Conservation (phyloP, 345 rosid species). For the Eucalyptus melliodora region DNA sequence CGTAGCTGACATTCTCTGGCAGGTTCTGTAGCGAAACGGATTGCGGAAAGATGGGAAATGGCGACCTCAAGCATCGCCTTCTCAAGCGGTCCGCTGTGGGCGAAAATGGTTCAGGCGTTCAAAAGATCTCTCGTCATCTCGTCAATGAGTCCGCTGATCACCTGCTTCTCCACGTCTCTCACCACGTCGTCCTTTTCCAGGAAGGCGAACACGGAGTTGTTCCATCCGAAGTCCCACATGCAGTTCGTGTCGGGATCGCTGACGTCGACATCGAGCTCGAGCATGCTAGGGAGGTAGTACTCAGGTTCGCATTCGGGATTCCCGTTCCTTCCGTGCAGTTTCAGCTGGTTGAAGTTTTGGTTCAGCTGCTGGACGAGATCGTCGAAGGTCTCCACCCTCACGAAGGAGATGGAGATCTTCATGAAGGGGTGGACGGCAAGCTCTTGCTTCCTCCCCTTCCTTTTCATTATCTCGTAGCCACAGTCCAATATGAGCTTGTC, state of each 20-base stretch:
- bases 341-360: constrained; percentile 43
- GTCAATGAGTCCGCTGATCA: constrained; percentile 54
- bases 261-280: constrained; percentile 44
- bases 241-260: constrained; percentile 55
- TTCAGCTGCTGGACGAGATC: constrained; percentile 46
- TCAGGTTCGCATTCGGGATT: constrained; percentile 21
- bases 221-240: constrained; percentile 93
- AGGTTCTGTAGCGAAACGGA: background rate
- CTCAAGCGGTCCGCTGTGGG: background rate
- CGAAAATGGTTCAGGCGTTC: background rate
- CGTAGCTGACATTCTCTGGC: background rate
- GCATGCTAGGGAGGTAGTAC: constrained; percentile 51
- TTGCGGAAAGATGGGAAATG: background rate
- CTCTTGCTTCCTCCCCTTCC: constrained; percentile 71
- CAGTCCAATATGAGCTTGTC: constrained; percentile 58
- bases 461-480: constrained; percentile 72
- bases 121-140: constrained; percentile 53
- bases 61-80: background rate
- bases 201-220: constrained; percentile 18
- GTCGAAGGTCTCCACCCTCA: constrained; percentile 33
- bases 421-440: constrained; percentile 53
- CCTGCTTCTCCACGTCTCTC: constrained; percentile 57
- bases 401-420: constrained; percentile 15
- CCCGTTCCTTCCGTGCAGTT: constrained; percentile 33
- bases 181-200: constrained; percentile 59